These are phyloP conservation scores for Amphicarpaea edgeworthii DNA, from an alignment of 306 rosid species.

Conservation along the genomic window DNA sequence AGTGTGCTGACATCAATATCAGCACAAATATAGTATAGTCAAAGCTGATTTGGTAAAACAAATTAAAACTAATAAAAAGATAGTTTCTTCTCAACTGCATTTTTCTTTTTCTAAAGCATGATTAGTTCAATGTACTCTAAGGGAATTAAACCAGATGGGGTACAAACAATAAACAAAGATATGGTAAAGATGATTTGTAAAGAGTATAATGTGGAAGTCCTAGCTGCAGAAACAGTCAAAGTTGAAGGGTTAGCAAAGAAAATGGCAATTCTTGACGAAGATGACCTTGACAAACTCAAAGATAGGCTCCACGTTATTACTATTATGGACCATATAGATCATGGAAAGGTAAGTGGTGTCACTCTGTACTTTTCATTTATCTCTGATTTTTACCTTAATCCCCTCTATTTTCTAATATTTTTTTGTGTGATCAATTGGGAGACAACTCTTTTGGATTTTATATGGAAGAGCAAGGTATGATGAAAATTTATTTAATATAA, in stretches of 20 bases:
- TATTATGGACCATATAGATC: conserved; percentile 99
- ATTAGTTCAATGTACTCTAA: conserved; percentile 81
- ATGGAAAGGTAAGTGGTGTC: conserved; percentile 78
- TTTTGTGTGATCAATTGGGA: conserved; percentile 55
- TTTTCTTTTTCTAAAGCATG: no score
- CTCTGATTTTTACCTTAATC: conserved; percentile 31
- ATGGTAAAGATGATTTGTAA: conserved; percentile 96
- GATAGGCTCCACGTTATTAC: conserved; percentile 95
- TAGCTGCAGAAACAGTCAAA: conserved; percentile 77
- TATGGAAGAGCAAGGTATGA: conserved; percentile 91
- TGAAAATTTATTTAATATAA: conserved; percentile 37
- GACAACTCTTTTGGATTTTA: conserved; percentile 95
- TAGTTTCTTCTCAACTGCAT: no score
- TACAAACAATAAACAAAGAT: conserved; percentile 87
- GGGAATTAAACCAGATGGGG: conserved; percentile 98
- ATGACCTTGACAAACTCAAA: conserved; percentile 83
- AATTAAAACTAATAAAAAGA: no score
- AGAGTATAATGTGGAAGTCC: conserved; percentile 83
- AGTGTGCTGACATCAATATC: no score
- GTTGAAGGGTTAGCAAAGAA: conserved; percentile 82
- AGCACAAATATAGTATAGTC: no score
- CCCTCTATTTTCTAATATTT: conserved; percentile 50
- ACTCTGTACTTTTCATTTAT: conserved; percentile 26
- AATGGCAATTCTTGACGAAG: conserved; percentile 75
- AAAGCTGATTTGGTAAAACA: no score